Base-by-base conservation (phyloP, 176 grass and related monocot genomes). In the Themeda triandra region DNA sequence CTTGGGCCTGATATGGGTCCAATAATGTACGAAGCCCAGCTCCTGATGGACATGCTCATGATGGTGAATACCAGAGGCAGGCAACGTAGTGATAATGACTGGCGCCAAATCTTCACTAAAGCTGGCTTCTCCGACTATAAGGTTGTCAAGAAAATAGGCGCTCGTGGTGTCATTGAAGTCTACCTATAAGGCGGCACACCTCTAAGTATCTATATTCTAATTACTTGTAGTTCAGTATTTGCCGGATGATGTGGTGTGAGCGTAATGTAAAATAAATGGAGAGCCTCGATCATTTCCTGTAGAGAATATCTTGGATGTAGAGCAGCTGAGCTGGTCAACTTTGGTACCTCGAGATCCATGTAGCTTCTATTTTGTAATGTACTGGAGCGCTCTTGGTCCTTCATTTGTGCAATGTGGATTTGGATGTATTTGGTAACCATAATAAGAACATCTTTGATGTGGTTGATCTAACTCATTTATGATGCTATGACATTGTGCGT, bases 11-110 rank as follows among this genome's bases (percentile, higher is more conserved):
- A 23, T 5, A n/a, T 70, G 23, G 67, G 31, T 6, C 36, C 69
- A 54, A 66, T 75, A 12, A 64, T 79, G 13, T 58, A 8, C 0
- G 84, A 92, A 71, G 62, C 87, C 6, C 42, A 82, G 6, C 39
- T 92, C 6, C 69, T 87, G 0, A 30, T 68, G n/a, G 91, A 92
- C 21, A 63, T 92, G 53, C 42, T 18, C 4, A 84, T 92, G 84
- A 84, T 92, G 84, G 37, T 79, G 19, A 15, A 53, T 14, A 64
- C 68, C 12, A 78, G 35, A 7, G 87, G 86, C 2, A 59, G 84
- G 35, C 82, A 89, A n/a, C 82, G 86, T 4, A 67, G 69, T 21
- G 82, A 92, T 40, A 28, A 67, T 9, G 88, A 90, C 8, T 90
- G 69, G 69, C 14, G 63, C 8, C 23, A 60, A 1, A 60, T 60